Percentiles rank a stretch among this genome's conserved stretches.
Evolutionary conservation across 2,329 filamentous ascomycete genomes (phyloP).

Genomic region (Chrysoporthe puriensis): DNA sequence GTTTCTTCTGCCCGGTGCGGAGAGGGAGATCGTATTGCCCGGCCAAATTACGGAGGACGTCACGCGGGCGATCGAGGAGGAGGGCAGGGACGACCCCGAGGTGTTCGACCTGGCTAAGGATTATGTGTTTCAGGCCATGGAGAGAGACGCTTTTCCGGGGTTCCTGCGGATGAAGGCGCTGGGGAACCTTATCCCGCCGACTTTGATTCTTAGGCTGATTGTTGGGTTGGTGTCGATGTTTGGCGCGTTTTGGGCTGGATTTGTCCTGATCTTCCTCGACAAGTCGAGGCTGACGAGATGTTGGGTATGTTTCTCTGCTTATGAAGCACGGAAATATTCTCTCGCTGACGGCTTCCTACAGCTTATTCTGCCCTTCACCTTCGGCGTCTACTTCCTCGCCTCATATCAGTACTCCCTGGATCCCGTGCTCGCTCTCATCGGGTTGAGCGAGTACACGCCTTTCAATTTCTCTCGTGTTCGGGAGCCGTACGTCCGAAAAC

Average conservation of each 20-base stretch:
- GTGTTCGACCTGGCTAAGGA: constrained; percentile 98
- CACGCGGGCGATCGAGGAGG: constrained; percentile 84
- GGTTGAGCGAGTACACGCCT: constrained; percentile 94
- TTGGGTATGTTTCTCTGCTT: constrained; percentile 68
- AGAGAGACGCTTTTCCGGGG: constrained; percentile 96
- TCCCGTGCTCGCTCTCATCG: constrained; percentile 84
- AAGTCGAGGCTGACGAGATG: constrained; percentile 73
- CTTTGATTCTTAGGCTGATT: constrained; percentile 82
- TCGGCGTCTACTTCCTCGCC: constrained; percentile 85
- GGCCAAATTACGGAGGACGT: constrained; percentile 85
- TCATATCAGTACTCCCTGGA: constrained; percentile 97
- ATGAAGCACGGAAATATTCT: too few relatives aligned
- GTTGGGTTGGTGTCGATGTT: constrained; percentile 86
- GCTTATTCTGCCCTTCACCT: constrained; percentile 84
- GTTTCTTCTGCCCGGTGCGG: constrained; percentile 90
- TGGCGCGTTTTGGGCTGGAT: constrained; percentile 90
- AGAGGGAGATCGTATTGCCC: constrained; percentile 93
- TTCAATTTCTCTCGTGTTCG: constrained; percentile 87
- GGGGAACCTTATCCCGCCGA: constrained; percentile 92
- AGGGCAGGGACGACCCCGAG: constrained; percentile 92
- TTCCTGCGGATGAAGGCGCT: constrained; percentile 94
- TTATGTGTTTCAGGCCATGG: constrained; percentile 99
- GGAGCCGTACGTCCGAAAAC: constrained; percentile 86
- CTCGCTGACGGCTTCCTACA: constrained; percentile 34
- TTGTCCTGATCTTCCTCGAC: constrained; percentile 90